Evolutionary conservation across 371 early-diverging fungal genomes (phyloP), one percentile per base, ranked within the genome.

Genomic region (Actinomucor elegans): DNA sequence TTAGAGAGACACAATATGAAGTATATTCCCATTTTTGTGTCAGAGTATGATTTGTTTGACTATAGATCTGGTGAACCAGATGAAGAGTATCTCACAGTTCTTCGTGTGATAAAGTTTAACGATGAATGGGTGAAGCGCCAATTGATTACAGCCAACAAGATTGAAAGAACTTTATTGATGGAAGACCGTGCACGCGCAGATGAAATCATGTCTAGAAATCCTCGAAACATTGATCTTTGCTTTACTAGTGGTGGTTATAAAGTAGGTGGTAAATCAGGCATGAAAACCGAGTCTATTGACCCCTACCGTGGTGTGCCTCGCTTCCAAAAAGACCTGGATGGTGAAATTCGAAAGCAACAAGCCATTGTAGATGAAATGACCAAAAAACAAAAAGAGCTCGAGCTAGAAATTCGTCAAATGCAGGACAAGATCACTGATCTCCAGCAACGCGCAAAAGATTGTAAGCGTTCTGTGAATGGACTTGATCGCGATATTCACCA

Each of bases 151-250:
- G 64, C 81, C 32, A 74, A 73, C 58, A 64, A 73, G 27, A 91
- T 94, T 54, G 96, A 97, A 65, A 77, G 84, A 20, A 82, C 75
- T 5, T 75, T 93, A n/a, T 66, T 97, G 33, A 84, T 94, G 34
- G 73, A 81, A 12, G 74, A 81, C 24, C 88, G 94, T 44, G 57
- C 62, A 0, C 78, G 83, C 27, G 98, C 91, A 10, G 92, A 96
- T 61, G 45, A 62, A 0, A 48, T 95, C n/a, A 92, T 91, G 72
- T 52, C 52, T 14, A 75, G 69, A 0, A 65, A 69, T 38, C 96
- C 95, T 3, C 64, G 48, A 7, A 94, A 96, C 46, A 86, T 95
- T 14, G 66, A 49, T 0, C 58, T 66, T 0, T 91, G 94, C 43
- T 85, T 82, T 54, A 88, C 94, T 0, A 61, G 59, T 6, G 76